Evolutionary conservation across 2,329 filamentous ascomycete genomes (phyloP).

Genomic region (Pestalotiopsis sp.): DNA sequence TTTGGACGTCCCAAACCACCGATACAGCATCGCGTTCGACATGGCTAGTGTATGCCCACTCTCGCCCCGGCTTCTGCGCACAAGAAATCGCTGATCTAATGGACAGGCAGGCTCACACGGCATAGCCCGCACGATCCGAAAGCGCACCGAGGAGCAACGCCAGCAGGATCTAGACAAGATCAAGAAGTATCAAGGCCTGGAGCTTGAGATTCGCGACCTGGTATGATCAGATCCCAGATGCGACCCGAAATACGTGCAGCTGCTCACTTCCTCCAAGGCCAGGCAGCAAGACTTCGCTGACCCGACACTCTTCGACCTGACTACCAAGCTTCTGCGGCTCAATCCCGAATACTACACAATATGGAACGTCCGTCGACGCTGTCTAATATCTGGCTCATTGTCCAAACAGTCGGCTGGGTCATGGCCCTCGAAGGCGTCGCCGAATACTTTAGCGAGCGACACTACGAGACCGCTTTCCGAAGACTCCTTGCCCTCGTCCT

Average conservation of each 20-base stretch:
- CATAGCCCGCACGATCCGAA: slow-evolving; percentile 68
- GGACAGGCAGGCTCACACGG: slow-evolving; percentile 67
- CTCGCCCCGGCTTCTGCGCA: neutral
- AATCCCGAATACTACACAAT: slow-evolving; percentile 91
- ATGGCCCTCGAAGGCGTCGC: slow-evolving; percentile 57
- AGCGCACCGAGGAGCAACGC: slow-evolving; percentile 69
- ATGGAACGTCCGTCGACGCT: slow-evolving; percentile 85
- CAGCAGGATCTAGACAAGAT: slow-evolving; percentile 77
- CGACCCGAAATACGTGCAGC: neutral
- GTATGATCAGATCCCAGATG: slow-evolving; percentile 40
- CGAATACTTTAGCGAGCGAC: slow-evolving; percentile 55
- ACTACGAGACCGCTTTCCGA: slow-evolving; percentile 65
- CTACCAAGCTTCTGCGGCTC: slow-evolving; percentile 71
- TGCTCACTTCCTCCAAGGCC: neutral
- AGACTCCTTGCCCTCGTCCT: slow-evolving; percentile 58
- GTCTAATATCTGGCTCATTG: slow-evolving; percentile 62
- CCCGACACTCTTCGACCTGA: slow-evolving; percentile 64
- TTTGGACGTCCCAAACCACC: neutral
- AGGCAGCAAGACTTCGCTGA: slow-evolving; percentile 52
- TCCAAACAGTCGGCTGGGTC: slow-evolving; percentile 48
- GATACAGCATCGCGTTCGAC: slow-evolving; percentile 10
- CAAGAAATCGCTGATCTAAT: slow-evolving; percentile 7
- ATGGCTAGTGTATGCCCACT: slow-evolving; percentile 32
- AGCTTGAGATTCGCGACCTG: slow-evolving; percentile 67
- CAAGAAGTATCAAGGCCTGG: slow-evolving; percentile 71